Conservation (phyloP, 106 monocot genomes). For the Allium fistulosum region DNA sequence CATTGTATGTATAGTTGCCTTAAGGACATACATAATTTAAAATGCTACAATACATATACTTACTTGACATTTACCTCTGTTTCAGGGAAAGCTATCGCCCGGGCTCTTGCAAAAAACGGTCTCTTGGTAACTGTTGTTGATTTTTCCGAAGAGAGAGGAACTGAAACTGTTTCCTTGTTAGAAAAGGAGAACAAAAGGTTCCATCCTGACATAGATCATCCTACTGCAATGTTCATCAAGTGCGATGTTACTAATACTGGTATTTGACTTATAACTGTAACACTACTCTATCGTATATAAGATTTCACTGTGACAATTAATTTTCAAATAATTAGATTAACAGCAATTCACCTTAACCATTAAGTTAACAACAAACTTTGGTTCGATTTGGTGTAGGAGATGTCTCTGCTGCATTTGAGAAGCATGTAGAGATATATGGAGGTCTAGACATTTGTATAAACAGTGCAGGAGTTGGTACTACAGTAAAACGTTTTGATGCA, state of each 20-base stretch:
- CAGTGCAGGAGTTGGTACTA: slow-evolving; percentile 57
- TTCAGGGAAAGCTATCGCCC: slow-evolving; percentile 56
- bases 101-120: slow-evolving; percentile 63
- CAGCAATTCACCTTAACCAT: too few relatives aligned
- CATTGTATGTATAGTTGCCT: too few relatives aligned
- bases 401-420: slow-evolving; percentile 70
- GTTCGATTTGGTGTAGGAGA: slow-evolving; percentile 28
- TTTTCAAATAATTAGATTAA: too few relatives aligned
- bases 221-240: slow-evolving; percentile 46
- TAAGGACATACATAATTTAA: too few relatives aligned
- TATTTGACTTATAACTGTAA: slow-evolving; percentile 5
- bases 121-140: slow-evolving; percentile 53
- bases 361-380: background rate
- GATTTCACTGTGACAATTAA: too few relatives aligned
- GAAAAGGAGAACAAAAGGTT: slow-evolving; percentile 43
- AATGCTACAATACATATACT: too few relatives aligned
- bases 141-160: slow-evolving; percentile 51
- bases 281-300: too few relatives aligned
- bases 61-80: background rate
- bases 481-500: slow-evolving; percentile 31
- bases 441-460: slow-evolving; percentile 88
- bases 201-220: slow-evolving; percentile 25
- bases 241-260: slow-evolving; percentile 66
- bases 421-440: slow-evolving; percentile 63
- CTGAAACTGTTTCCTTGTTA: slow-evolving; percentile 35